These are phyloP conservation scores for Alternaria arbusti DNA, from an alignment of 2,329 filamentous ascomycete genomes.

Conservation along the genomic window DNA sequence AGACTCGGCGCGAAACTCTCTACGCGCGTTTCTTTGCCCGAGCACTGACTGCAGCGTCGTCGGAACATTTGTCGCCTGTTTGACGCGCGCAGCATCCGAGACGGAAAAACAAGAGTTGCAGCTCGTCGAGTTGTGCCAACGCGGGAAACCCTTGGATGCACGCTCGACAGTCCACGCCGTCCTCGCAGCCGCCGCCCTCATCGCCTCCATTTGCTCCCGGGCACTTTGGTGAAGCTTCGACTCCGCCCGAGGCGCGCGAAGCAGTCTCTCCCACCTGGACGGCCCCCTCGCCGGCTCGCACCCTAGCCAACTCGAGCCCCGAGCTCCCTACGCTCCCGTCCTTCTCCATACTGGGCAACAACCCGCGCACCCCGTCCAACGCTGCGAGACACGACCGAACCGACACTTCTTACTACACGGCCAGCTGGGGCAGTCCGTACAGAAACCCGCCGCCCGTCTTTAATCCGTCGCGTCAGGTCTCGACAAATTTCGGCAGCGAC, in stretches of 20 bases:
- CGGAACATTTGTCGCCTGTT: constrained; percentile 13
- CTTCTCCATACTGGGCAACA: constrained; percentile 39
- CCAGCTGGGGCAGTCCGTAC: constrained; percentile 93
- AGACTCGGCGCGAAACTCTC: constrained; percentile 20
- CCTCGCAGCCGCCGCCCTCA: constrained; percentile 41
- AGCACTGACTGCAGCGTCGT: constrained; percentile 11
- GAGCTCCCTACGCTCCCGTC: constrained; percentile 49
- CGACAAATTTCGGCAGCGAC: constrained; percentile 46
- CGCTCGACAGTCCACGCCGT: constrained; percentile 46
- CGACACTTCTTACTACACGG: constrained; percentile 68
- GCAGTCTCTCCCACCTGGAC: constrained; percentile 46
- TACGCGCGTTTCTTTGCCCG: constrained; percentile 15
- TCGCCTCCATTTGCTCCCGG: constrained; percentile 43
- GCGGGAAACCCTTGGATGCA: constrained; percentile 47
- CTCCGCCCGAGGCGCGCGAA: constrained; percentile 29
- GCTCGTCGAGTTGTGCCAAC: constrained; percentile 14
- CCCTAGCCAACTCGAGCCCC: constrained; percentile 50
- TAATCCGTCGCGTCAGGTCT: constrained; percentile 36
- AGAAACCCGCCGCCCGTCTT: constrained; percentile 64
- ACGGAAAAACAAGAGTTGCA: constrained; percentile 26
- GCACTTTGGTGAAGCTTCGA: constrained; percentile 30
- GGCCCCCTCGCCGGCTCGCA: constrained; percentile 49
- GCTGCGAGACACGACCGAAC: constrained; percentile 45
- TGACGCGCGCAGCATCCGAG: constrained; percentile 28
- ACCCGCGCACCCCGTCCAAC: constrained; percentile 45